These are phyloP conservation scores for Fusarium algeriense DNA, from an alignment of 2,329 filamentous ascomycete species.

Conservation along the genomic window DNA sequence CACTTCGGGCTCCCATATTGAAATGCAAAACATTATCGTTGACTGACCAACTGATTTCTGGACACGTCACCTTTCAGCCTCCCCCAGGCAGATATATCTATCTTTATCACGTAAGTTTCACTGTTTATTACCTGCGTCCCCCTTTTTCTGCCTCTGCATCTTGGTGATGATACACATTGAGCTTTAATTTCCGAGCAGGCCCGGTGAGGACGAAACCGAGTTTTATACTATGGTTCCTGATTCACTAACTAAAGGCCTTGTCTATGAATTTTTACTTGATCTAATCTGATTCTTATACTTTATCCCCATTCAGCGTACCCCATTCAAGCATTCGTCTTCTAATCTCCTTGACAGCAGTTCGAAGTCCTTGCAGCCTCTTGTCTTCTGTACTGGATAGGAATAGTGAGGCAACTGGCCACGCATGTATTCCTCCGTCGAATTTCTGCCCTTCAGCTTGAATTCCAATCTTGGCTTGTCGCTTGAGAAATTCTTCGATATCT, in stretches of 20 bases:
- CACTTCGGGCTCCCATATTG: slow-evolving; percentile 16
- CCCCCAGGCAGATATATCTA: neutral
- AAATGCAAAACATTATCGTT: slow-evolving; percentile 9
- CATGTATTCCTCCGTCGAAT: slow-evolving; percentile 78
- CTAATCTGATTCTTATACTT: slow-evolving; percentile 67
- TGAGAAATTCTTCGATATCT: slow-evolving; percentile 73
- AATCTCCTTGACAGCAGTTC: slow-evolving; percentile 55
- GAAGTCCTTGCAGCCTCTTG: slow-evolving; percentile 66
- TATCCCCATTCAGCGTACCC: slow-evolving; percentile 26
- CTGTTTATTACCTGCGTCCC: neutral
- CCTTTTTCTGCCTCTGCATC: slow-evolving; percentile 1
- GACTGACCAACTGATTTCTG: neutral
- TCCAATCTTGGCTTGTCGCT: slow-evolving; percentile 65
- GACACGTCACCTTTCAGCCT: slow-evolving; percentile 1
- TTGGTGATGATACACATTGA: slow-evolving; percentile 58
- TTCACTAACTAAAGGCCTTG: slow-evolving; percentile 41
- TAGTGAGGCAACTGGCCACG: slow-evolving; percentile 81
- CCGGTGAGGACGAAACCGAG: slow-evolving; percentile 64
- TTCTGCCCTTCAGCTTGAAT: slow-evolving; percentile 68
- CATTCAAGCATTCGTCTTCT: slow-evolving; percentile 48
- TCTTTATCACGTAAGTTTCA: slow-evolving; percentile 22
- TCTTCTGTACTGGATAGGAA: slow-evolving; percentile 64
- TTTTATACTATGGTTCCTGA: slow-evolving; percentile 60
- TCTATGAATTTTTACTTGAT: slow-evolving; percentile 68
- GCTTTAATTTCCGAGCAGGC: slow-evolving; percentile 53